Evolutionary conservation across 441 rosid genomes (phyloP), one percentile per base, ranked within the genome.

Genomic region (Flueggea neowawraea): DNA sequence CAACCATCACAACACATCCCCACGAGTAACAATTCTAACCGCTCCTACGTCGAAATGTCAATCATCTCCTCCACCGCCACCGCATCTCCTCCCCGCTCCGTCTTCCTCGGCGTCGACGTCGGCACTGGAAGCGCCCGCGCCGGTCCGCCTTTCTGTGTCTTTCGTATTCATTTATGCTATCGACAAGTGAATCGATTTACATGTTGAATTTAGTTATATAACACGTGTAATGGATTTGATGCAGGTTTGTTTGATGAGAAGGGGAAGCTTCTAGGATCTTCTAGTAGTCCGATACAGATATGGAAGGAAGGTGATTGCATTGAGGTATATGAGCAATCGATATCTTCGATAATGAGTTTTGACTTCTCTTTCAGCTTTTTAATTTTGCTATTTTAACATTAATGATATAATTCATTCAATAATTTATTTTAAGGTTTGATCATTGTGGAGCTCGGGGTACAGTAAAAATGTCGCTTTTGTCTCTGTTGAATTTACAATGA

Each of bases 51-150:
- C 65, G 87, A 84, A 61, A 84, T 91, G 98, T 75, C 93, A 60
- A 54, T 82, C 57, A 47, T 76, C 72, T 43, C 45, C 10, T 10
- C 80, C 61, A 14, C 72, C 52, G 15, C 55, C 36, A 22, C 28
- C 28, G 28, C 28, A 22, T 0, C 72, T 31, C n/a, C 60, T 22
- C 22, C 71, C n/a, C 70, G 82, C 60, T 68, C 88, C 55, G 69
- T 82, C 62, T 89, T 87, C 71, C 93, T 94, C 70, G 95, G 98
- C 43, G 86, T 94, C 28, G 97, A 94, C 75, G 96, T 94, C 48
- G 98, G 98, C 73, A 90, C 97, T 22, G 95, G 96, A 73, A 94
- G 98, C 69, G 97, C 97, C 41, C 93, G 96, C 55, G 97, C 97
- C 54, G 98, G 97, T 89, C 22, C 69, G 13, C 10, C 43, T 22